These are phyloP conservation scores for Arthrobotrys pseudoclavata DNA, from an alignment of 2,329 filamentous ascomycete genomes.

Conservation along the genomic window DNA sequence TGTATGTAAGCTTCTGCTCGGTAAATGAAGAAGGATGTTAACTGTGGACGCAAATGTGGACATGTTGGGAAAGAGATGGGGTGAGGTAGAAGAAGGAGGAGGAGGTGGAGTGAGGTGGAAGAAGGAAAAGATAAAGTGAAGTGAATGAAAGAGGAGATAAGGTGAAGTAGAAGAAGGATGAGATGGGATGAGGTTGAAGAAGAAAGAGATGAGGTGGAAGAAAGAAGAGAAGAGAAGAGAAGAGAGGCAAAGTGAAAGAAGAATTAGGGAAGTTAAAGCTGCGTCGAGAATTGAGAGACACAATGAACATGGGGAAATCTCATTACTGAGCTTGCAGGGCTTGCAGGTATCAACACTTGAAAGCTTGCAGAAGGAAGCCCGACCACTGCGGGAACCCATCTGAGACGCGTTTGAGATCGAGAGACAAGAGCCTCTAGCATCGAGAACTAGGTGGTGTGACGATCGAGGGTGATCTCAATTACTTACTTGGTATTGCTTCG, in stretches of 20 bases:
- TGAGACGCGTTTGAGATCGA: not conserved
- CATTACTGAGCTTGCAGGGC: not conserved
- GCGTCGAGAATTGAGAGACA: too few species aligned
- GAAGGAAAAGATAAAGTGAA: not conserved
- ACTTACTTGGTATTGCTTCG: not conserved
- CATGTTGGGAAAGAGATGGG: too few species aligned
- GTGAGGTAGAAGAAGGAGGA: too few species aligned
- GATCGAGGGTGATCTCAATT: not conserved
- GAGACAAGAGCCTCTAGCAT: not conserved
- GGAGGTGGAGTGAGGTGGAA: not conserved
- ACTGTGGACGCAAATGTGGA: not conserved
- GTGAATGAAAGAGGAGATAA: not conserved
- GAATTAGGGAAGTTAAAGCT: not conserved
- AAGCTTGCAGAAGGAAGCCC: not conserved
- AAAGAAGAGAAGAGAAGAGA: not conserved
- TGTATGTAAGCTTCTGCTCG: not conserved
- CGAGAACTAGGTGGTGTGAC: not conserved
- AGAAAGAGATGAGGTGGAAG: not conserved
- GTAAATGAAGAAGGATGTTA: not conserved
- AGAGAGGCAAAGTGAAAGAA: not conserved
- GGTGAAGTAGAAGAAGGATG: not conserved
- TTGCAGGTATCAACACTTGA: not conserved
- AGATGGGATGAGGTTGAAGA: too few species aligned
- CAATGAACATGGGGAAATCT: not conserved
- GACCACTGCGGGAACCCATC: not conserved